Conservation (phyloP, 2,329 filamentous ascomycete genomes). For the Ilyonectria mors-panacis region DNA sequence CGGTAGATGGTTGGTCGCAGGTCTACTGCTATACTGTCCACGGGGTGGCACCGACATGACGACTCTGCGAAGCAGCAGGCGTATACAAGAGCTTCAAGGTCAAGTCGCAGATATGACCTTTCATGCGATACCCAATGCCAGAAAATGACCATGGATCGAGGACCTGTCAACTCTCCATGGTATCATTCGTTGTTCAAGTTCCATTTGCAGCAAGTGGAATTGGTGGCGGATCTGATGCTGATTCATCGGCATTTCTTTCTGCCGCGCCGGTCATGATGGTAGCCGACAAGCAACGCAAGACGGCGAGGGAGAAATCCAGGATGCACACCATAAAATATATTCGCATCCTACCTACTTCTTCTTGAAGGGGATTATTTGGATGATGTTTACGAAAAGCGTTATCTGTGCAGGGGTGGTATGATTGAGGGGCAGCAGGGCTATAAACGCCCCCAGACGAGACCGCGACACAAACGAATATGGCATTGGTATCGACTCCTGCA, state of each 20-base stretch:
- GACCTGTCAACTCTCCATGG: not conserved
- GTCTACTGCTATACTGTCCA: not conserved
- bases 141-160: not conserved
- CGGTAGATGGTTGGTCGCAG: not conserved
- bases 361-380: no score
- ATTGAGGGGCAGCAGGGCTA: no score
- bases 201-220: not conserved
- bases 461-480: no score
- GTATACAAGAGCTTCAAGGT: not conserved
- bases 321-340: not conserved
- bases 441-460: no score
- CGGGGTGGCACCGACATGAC: conserved; percentile 3
- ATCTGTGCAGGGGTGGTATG: no score
- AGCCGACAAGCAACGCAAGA: not conserved
- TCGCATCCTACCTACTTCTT: not conserved
- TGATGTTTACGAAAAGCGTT: no score
- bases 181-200: not conserved
- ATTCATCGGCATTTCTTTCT: conserved; percentile 7
- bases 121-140: not conserved
- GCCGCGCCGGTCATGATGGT: not conserved
- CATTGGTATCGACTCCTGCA: no score
- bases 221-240: not conserved
- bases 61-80: not conserved
- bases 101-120: not conserved
- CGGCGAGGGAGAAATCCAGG: not conserved